phyloP scores from a whole-genome alignment of 208 protist species.

The Histomonas meleagridis region DNA sequence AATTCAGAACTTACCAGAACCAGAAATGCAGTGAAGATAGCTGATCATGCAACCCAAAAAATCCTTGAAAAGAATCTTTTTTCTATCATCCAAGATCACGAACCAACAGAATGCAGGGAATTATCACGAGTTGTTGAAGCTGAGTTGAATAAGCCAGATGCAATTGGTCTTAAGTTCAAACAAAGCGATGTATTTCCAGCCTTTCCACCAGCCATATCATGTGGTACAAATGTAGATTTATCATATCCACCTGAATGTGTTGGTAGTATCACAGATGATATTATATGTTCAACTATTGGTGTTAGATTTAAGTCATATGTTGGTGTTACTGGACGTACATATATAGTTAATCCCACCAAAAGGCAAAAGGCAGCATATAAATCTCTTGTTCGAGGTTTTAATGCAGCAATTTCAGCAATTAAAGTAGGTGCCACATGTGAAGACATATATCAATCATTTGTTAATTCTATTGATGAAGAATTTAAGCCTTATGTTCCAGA shows the following conservation, averaged over 20 bases:
- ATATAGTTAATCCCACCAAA: neutral
- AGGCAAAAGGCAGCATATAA: neutral
- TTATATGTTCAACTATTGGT: neutral
- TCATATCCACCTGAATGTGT: neutral
- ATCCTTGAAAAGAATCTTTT: neutral
- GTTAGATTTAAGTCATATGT: slow-evolving; percentile 20
- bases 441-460: neutral
- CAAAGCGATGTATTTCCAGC: neutral
- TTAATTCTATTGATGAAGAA: neutral
- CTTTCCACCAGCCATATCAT: neutral
- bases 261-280: neutral
- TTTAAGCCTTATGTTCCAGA: neutral
- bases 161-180: neutral
- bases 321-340: neutral
- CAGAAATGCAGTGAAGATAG: neutral
- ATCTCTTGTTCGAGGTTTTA: neutral
- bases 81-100: neutral
- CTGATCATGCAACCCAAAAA: neutral
- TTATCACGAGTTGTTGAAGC: neutral
- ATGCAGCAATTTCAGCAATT: neutral
- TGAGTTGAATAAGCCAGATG: neutral
- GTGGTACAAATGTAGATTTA: neutral
- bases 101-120: neutral
- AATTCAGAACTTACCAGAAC: neutral
- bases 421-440: neutral